These are phyloP conservation scores for Meyerozyma guilliermondii DNA, from an alignment of 1,139 yeast genomes.

Conservation along the genomic window DNA sequence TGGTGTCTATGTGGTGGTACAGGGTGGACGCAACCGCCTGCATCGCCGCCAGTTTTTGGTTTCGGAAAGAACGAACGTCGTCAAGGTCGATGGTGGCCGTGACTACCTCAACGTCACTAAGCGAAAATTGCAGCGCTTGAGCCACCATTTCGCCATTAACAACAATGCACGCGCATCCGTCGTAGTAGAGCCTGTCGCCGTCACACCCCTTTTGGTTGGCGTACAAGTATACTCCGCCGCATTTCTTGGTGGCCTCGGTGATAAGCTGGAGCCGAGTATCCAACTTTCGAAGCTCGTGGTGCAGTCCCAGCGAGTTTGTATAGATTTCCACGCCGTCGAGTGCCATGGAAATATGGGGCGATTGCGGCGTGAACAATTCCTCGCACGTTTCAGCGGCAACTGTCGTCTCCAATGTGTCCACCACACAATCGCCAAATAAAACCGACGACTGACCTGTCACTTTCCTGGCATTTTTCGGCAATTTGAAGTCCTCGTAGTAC, in stretches of 20 bases:
- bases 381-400: conserved; percentile 97
- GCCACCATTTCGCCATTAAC: conserved; percentile 90
- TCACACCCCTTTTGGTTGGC: conserved; percentile 97
- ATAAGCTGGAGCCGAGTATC: conserved; percentile 80
- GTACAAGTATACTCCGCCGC: conserved; percentile 93
- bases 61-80: conserved; percentile 81
- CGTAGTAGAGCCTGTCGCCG: conserved; percentile 94
- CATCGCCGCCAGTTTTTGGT: conserved; percentile 69
- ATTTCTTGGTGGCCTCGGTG: conserved; percentile 86
- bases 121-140: conserved; percentile 86
- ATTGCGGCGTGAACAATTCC: conserved; percentile 91
- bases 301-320: conserved; percentile 94
- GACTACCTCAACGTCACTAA: conserved; percentile 87
- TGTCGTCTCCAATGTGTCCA: conserved; percentile 78
- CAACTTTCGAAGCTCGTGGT: conserved; percentile 88
- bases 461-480: conserved; percentile 64
- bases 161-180: conserved; percentile 92
- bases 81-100: conserved; percentile 92
- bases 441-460: conserved; percentile 64
- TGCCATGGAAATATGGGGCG: conserved; percentile 90
- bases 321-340: conserved; percentile 94
- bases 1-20: conserved; percentile 60
- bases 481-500: conserved; percentile 61
- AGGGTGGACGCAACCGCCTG: conserved; percentile 56
- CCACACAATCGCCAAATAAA: conserved; percentile 84